Conservation (phyloP, 1,284 basidiomycete species). For the Agaricales sp. region DNA sequence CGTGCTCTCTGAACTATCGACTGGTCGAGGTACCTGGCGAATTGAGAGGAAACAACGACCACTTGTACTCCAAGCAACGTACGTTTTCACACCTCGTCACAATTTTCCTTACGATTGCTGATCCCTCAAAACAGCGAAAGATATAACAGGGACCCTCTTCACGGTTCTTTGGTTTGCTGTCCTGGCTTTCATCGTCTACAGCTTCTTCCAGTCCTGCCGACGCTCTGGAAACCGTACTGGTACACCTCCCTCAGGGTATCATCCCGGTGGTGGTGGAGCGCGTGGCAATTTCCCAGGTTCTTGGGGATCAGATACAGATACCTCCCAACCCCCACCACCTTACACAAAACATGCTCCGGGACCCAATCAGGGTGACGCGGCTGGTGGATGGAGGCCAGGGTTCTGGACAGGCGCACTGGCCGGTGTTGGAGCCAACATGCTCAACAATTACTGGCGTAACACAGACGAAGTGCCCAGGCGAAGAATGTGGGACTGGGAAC, state of each 20-base stretch:
- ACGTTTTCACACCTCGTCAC: constrained; percentile 1
- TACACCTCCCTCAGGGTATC: constrained; percentile 21
- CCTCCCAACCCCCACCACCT: constrained; percentile 60
- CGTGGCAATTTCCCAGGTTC: constrained; percentile 40
- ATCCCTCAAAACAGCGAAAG: constrained; percentile 25
- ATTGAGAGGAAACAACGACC: constrained; percentile 11
- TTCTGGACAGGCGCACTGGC: constrained; percentile 77
- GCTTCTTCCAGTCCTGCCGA: constrained; percentile 44
- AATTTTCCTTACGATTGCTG: not conserved
- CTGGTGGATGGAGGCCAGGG: constrained; percentile 46
- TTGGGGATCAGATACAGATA: constrained; percentile 24
- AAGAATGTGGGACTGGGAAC: constrained; percentile 42
- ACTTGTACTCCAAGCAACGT: not conserved
- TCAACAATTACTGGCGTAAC: constrained; percentile 26
- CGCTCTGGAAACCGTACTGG: constrained; percentile 20
- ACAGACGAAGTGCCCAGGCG: constrained; percentile 9
- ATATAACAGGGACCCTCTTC: constrained; percentile 37
- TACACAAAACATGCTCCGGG: constrained; percentile 41
- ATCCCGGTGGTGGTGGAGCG: constrained; percentile 15
- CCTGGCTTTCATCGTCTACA: constrained; percentile 46
- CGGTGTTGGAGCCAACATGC: constrained; percentile 49
- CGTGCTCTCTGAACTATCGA: constrained; percentile 74
- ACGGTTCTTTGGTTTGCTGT: constrained; percentile 44
- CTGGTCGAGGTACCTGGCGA: constrained; percentile 53
- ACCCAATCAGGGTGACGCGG: constrained; percentile 16